Base-by-base conservation (phyloP, 1,284 basidiomycete genomes). In the Ceratobasidium sp. region DNA sequence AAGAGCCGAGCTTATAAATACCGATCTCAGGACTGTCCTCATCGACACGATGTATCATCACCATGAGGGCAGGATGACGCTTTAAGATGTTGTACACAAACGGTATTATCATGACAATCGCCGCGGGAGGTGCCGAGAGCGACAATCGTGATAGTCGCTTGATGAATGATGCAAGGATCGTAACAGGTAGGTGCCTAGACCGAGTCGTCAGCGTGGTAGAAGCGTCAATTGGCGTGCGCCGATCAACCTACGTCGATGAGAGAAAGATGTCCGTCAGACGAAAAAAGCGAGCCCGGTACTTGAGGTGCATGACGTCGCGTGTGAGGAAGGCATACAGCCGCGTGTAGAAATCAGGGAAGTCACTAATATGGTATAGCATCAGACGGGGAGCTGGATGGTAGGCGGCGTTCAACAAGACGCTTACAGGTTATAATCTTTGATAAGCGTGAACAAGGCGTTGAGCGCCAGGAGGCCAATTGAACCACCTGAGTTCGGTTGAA, bases 71-170 rank as follows among this genome's bases (percentile, higher is more conserved):
- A 9, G 96, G 96, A 81, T 99, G 97, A 14, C 88, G 85, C 81
- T 98, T 98, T 79, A 99, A 88, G 71, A 97, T 84, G 81, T 99
- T 99, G 84, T 98, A 99, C 9, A 91, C 90, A 82, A 99, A 95
- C 0, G 98, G 96, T 38, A 99, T 89, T 76, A 95, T 85, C 83
- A 95, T 92, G 73, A 99, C 88, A 43, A 96, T 90, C 0, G 94
- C 97, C 1, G 95, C 91, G 0, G 97, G 96, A 0, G 96, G 93
- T 0, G 96, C 95, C 46, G 85, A 85, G 13, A 99, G 86, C 5
- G 94, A 91, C 1, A 98, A 85, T 6, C 94, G 88, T 0, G 95
- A 89, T 23, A 99, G 86, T 2, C 95, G 90, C 82, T 99, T 99
- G 77, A 97, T 86, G 81, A 99, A 99, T 0, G 95, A 95, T 1